Evolutionary conservation across 2,329 filamentous ascomycete genomes (phyloP).

Genomic region (Botrytis fragariae): DNA sequence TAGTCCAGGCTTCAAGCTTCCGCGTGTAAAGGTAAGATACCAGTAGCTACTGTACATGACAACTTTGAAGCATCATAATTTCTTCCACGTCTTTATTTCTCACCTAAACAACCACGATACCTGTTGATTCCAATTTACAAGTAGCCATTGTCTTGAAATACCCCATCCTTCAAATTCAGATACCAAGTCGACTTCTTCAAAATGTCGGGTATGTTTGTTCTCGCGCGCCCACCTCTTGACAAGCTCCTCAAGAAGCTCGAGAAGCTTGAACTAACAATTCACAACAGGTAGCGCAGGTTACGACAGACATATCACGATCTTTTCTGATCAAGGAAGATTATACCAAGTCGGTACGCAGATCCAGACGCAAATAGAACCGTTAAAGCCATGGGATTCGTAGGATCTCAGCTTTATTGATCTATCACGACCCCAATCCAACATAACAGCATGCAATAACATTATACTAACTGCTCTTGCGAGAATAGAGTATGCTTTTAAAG

Average conservation of each 20-base stretch:
- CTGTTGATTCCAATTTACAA: background rate
- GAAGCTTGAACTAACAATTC: constrained; percentile 30
- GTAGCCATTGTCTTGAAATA: background rate
- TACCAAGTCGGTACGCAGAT: constrained; percentile 93
- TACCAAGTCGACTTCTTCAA: constrained; percentile 24
- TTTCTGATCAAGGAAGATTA: constrained; percentile 95
- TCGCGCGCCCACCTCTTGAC: constrained; percentile 14
- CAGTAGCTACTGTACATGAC: constrained; percentile 12
- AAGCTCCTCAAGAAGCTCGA: constrained; percentile 19
- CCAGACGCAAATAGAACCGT: constrained; percentile 15
- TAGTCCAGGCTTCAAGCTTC: constrained; percentile 22
- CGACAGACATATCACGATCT: constrained; percentile 99
- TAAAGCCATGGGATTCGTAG: constrained; percentile 22
- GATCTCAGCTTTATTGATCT: constrained; percentile 20
- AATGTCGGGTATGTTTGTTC: constrained; percentile 42
- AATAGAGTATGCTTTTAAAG: constrained; percentile 99
- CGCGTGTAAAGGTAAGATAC: constrained; percentile 17
- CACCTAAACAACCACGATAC: background rate
- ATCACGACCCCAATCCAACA: constrained; percentile 18
- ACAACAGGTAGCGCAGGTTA: constrained; percentile 77
- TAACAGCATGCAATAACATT: constrained; percentile 4
- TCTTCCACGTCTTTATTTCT: background rate
- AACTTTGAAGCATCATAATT: constrained; percentile 16
- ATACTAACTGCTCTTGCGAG: constrained; percentile 16
- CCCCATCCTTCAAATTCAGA: background rate